Base-by-base conservation (phyloP, 2,329 filamentous ascomycete genomes). In the Thielaviopsis cerberus region DNA sequence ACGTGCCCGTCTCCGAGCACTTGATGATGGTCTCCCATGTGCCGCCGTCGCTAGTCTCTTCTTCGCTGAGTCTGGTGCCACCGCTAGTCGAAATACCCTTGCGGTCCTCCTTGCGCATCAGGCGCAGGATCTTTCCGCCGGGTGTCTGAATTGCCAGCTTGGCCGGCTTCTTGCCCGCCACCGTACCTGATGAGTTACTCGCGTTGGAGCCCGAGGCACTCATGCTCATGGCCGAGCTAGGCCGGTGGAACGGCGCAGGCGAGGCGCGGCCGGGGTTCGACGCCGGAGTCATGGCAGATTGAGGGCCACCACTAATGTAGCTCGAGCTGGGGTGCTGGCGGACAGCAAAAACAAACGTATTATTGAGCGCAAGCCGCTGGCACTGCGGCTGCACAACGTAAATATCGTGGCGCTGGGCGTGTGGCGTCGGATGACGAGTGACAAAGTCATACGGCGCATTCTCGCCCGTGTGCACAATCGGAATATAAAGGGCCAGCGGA, bases 351-450 rank as follows among this genome's bases (percentile, higher is more conserved):
- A 98, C 91, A 67, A 96, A 98, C 0, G 92, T 98, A 68, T 98
- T 97, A 73, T 97, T 96, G 58, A 94, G 76, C 1, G 88, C 90
- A 26, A 98, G 75, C 25, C 83, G 81, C 63, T 85, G 79, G 68
- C 92, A 98, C 69, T 98, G 94, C 1, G 94, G 92, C 67, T 97
- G 92, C 51, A 90, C 87, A 62, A 98, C 87, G 69, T 98, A 98
- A 60, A 98, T 83, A 68, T 98, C 92, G 69, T 98, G 90, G 50
- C 91, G 82, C 67, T 95, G 89, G n/a, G 92, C 92, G 69, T 98
- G 92, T 8, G 92, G 92, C 2, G 92, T 98, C 7, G 94, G 94
- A 68, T 98, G 92, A 4, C 92, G 82, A 45, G 85, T 85, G 52
- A 96, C 78, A 69, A 97, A 98, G 60, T 95, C 88, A 69, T 95